A percentile compares a stretch with the other conserved stretches of the same genome.
Evolutionary conservation across 2,329 filamentous ascomycete species (phyloP).

Genomic region (Myriosclerotinia scirpicola): DNA sequence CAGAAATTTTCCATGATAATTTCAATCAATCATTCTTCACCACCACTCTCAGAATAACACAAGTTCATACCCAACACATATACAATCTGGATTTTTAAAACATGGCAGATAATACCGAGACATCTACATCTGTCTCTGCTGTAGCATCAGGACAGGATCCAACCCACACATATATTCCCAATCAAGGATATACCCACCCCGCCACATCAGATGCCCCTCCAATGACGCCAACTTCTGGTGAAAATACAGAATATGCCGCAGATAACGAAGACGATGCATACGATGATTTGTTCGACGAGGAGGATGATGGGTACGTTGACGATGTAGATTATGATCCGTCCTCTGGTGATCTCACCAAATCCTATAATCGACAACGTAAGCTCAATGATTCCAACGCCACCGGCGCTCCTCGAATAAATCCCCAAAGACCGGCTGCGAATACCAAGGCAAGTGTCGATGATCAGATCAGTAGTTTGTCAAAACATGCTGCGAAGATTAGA

Average conservation of each 20-base stretch:
- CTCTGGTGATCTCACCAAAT: slow-evolving; percentile 74
- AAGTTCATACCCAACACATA: neutral
- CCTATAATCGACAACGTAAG: slow-evolving; percentile 77
- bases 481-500: slow-evolving; percentile 82
- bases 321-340: slow-evolving; percentile 56
- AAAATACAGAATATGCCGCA: slow-evolving; percentile 40
- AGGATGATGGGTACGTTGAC: slow-evolving; percentile 62
- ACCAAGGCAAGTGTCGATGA: slow-evolving; percentile 80
- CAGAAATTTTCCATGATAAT: slow-evolving; percentile 22
- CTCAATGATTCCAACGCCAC: slow-evolving; percentile 54
- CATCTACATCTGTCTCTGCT: slow-evolving; percentile 26
- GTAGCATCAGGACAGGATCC: slow-evolving; percentile 48
- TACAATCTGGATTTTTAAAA: slow-evolving; percentile 4
- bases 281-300: slow-evolving; percentile 54
- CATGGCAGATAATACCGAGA: slow-evolving; percentile 29
- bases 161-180: slow-evolving; percentile 50
- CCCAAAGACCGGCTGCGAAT: slow-evolving; percentile 77
- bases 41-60: neutral
- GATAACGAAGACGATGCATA: slow-evolving; percentile 46
- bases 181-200: slow-evolving; percentile 48
- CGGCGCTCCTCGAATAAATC: slow-evolving; percentile 64
- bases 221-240: slow-evolving; percentile 38
- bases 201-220: slow-evolving; percentile 40
- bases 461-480: slow-evolving; percentile 79
- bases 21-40: slow-evolving; percentile 17